Evolutionary conservation across 129 eudicot genomes (phyloP), one percentile per base, ranked within the genome.

Genomic region (Artemisia argyi): DNA sequence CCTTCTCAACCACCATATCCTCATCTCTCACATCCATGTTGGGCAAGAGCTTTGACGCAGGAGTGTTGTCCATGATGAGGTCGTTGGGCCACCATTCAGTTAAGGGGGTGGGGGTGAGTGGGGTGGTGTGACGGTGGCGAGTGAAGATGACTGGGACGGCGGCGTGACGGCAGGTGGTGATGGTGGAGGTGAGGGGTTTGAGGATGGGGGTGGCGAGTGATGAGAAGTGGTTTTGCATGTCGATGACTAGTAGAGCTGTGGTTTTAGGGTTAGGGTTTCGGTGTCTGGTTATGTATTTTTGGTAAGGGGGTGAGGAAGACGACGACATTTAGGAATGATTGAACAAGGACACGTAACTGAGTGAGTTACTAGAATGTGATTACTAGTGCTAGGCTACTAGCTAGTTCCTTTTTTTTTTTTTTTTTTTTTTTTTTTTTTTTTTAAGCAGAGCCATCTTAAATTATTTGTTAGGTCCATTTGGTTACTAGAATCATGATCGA

Each of bases 71-170:
- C 68, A 86, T 46, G 86, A 92, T 78, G 65, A 92, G 86, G 62
- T 89, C 89, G 26, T 81, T 78, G 70, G 71, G 48, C 98, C 98
- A 92, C 98, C 98, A 92, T 84, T 92, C 98, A 7, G 76, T 76
- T 47, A 92, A 81, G 91, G 85, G 85, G 82, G 79, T 83, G 82
- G 57, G 46, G 56, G 81, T 88, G 71, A 73, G 69, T 6, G 82
- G 85, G 73, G 98, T 81, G 61, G 85, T 82, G 84, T 92, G 98
- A 76, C 86, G 28, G 96, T 92, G 98, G 89, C 98, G 96, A 52
- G 98, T 92, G 95, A 82, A 89, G 81, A 92, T 67, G 18, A 92
- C 72, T 13, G 98, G 98, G 63, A 89, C 46, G 61, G 91, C 82
- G 28, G 95, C 81, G 30, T 83, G 76, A 4, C 91, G 86, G 76